These are phyloP conservation scores for Phlebiopsis flavidoalba DNA, from an alignment of 768 basidiomycete genomes.

Conservation along the genomic window DNA sequence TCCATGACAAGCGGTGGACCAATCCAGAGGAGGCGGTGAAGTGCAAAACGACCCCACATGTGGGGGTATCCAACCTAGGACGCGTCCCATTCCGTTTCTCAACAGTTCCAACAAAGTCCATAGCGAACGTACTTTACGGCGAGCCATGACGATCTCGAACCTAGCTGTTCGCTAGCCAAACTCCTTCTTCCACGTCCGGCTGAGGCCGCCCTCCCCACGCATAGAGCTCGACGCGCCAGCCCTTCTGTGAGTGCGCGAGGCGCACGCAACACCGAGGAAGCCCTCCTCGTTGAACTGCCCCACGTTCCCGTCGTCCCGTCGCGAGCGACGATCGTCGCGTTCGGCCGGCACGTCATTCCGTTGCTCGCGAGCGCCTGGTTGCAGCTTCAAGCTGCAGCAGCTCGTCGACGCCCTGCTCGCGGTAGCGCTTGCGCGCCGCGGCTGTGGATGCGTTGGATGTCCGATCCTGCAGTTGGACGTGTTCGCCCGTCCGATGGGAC, in stretches of 20 bases:
- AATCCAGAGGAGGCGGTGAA: background rate
- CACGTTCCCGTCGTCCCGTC: constrained; percentile 89
- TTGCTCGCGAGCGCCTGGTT: constrained; percentile 76
- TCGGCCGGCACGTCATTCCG: constrained; percentile 56
- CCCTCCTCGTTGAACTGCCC: constrained; percentile 93
- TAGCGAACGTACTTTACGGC: constrained; percentile 31
- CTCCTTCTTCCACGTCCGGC: constrained; percentile 70
- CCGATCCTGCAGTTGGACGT: constrained; percentile 30
- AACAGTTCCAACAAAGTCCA: constrained; percentile 33
- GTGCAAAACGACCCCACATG: background rate
- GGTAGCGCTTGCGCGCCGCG: constrained; percentile 49
- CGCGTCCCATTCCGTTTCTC: background rate
- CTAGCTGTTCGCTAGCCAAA: constrained; percentile 47
- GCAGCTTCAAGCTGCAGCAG: constrained; percentile 87
- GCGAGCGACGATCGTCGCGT: constrained; percentile 85
- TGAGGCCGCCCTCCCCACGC: constrained; percentile 85
- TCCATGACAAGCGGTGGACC: background rate
- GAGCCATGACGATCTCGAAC: constrained; percentile 30
- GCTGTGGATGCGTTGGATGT: constrained; percentile 14
- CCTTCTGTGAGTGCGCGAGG: constrained; percentile 70
- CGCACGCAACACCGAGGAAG: constrained; percentile 82
- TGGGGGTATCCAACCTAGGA: background rate
- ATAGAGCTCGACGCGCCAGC: constrained; percentile 94
- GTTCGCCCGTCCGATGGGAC: constrained; percentile 15
- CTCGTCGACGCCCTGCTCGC: constrained; percentile 95